Percentiles rank a stretch among this genome's conserved stretches.
phyloP scores from a whole-genome alignment of 495 filamentous ascomycete species.

The Aspergillus cristatus region DNA sequence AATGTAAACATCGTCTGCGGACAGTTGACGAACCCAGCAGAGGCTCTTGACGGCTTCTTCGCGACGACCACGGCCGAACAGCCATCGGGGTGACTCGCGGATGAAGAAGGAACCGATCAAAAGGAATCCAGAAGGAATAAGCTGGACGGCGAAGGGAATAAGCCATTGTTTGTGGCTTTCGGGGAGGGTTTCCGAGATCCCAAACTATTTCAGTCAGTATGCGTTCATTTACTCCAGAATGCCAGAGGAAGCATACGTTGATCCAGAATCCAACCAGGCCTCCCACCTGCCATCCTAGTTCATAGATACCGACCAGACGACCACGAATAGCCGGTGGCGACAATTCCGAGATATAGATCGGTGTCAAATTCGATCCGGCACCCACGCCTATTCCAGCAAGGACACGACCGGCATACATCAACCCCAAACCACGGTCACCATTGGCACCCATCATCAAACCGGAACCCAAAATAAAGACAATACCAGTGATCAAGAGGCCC shows the following conservation, averaged over 20 bases:
- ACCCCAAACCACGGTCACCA: conserved; percentile 45
- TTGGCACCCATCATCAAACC: conserved; percentile 55
- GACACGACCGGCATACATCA: conserved; percentile 61
- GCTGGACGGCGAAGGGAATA: conserved; percentile 47
- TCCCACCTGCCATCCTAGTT: conserved; percentile 64
- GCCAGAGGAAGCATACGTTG: conserved; percentile 33
- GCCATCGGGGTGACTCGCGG: conserved; percentile 49
- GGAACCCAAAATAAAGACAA: conserved; percentile 54
- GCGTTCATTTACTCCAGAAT: too few species aligned
- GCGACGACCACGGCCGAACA: conserved; percentile 37
- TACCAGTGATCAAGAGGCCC: conserved; percentile 42
- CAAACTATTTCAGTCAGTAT: conserved; percentile 19
- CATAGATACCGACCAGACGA: conserved; percentile 65
- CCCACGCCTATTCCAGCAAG: conserved; percentile 66
- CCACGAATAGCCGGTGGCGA: conserved; percentile 72
- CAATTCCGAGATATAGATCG: conserved; percentile 73
- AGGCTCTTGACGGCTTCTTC: conserved; percentile 50
- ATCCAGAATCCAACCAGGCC: conserved; percentile 69
- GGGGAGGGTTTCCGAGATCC: conserved; percentile 24
- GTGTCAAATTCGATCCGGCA: conserved; percentile 64
- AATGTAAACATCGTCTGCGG: conserved; percentile 52
- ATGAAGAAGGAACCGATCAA: conserved; percentile 39
- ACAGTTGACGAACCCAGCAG: conserved; percentile 55
- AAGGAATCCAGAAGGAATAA: conserved; percentile 43
- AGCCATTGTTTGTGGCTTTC: conserved; percentile 40